Base-by-base conservation (phyloP, 163 green algal genomes). In the Coccomyxa subellipsoidea region DNA sequence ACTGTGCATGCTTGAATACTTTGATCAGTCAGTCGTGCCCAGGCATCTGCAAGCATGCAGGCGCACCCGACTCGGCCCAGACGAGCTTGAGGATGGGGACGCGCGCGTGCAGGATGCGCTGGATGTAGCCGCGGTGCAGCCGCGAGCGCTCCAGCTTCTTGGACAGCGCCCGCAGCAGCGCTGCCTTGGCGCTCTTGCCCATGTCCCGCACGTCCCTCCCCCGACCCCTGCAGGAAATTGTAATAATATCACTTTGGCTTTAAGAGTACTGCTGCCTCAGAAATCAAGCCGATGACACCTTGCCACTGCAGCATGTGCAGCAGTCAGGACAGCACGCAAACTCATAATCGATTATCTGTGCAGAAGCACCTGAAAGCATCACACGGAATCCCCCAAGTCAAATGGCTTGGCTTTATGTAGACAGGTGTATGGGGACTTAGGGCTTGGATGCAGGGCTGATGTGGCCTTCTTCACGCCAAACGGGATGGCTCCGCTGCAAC, bases 21-120 rank as follows among this genome's bases (percentile, higher is more conserved):
- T 66, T 29, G 12, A 66, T 66, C 47, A 66, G 47, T 12, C 47
- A 12, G 12, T 66, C 47, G 18, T 12, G 18, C 12, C 47, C 47
- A 18, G 47, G 47, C 18, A 18, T 12, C 12, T 66, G 47, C 47
- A 66, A 18, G 47, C 47, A 66, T 66, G 47, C 47, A 66, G 47
- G 47, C 47, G 12, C 47, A 66, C 47, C 12, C 47, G 47, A n/a
- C 47, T 66, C 38, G 32, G 23, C 32, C 18, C 78, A 54, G 27
- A 80, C 31, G 70, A 91, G 88, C 37, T 92, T 92, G 75, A 92
- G 78, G 82, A 92, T 92, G 69, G 88, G 88, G 32, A 92, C 86
- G 4, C 88, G 81, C 0, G 88, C 88, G 40, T 88, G 79, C n/a
- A 87, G 79, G 76, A 92, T 88, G 54, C 77, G 70, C 69, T 90